phyloP scores from a whole-genome alignment of 805 yeast genomes.

The Hanseniaspora guilliermondii region DNA sequence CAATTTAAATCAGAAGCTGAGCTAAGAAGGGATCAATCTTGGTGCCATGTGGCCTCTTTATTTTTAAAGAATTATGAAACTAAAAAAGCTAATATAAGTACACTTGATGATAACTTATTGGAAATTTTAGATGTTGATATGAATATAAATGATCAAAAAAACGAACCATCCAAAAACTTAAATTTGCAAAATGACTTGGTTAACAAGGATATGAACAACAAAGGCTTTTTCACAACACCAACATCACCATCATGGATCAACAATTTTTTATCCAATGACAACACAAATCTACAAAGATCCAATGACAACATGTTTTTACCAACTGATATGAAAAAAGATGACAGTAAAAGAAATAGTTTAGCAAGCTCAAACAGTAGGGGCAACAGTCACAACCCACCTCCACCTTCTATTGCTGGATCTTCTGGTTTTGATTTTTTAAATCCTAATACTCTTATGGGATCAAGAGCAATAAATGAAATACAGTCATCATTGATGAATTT shows the following conservation, averaged over 20 bases:
- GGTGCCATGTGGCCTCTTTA: neutral
- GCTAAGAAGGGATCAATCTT: neutral
- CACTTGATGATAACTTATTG: neutral
- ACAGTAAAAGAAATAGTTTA: slow-evolving; percentile 4
- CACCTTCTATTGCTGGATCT: slow-evolving; percentile 12
- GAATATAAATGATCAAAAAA: neutral
- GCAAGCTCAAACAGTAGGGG: slow-evolving; percentile 5
- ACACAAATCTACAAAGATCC: neutral
- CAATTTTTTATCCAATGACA: slow-evolving; percentile 5
- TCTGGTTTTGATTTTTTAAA: slow-evolving; percentile 1
- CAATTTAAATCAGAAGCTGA: slow-evolving; percentile 13
- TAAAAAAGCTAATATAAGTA: neutral
- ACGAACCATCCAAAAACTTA: neutral
- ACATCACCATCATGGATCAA: slow-evolving; percentile 15
- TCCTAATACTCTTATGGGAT: slow-evolving; percentile 8
- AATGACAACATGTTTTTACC: neutral
- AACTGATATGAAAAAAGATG: neutral
- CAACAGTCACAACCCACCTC: slow-evolving; percentile 11
- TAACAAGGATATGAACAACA: slow-evolving; percentile 3
- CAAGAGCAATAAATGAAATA: slow-evolving; percentile 7
- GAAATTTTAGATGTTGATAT: slow-evolving; percentile 3
- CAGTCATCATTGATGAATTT: slow-evolving; percentile 8
- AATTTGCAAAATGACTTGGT: neutral
- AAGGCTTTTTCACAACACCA: slow-evolving; percentile 14
- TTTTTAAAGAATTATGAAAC: slow-evolving; percentile 6